Base-by-base conservation (phyloP, 805 yeast species). In the Yarrowia hollandica region DNA sequence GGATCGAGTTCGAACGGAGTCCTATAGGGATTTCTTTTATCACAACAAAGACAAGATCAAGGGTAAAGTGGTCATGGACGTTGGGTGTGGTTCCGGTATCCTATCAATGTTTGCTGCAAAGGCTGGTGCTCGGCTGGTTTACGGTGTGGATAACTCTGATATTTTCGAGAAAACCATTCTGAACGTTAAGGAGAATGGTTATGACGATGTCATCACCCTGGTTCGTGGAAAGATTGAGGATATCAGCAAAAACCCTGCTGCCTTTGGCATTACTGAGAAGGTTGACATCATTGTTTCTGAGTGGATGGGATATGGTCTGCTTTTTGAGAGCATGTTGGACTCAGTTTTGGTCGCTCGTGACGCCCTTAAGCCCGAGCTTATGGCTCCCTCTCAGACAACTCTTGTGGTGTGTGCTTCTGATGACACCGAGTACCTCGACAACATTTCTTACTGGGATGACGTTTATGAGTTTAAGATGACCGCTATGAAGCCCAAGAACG, bases 11-110 rank as follows among this genome's bases (percentile, higher is more conserved):
- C 84, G 99, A 73, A 94, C 99, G 7, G 75, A 90, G 62, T 82
- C 96, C 31, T 94, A 94, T 76, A 79, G 98, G 68, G 86, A 87
- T 63, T 96, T 97, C 55, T 92, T 94, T 72, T 83, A 84, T 76
- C 89, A 89, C 72, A 94, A 94, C 78, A 86, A 85, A 67, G 87
- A 86, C 66, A 74, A 90, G 59, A 92, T 94, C 78, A 90, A 90
- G 72, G 97, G 84, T 73, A 94, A 94, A 77, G 76, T 92, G 62
- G 99, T 94, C 5, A 77, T 94, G 61, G 99, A 94, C 74, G 98
- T 94, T 60, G 99, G 99, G 48, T 95, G 99, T 74, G 99, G 99
- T 65, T 92, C 99, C 16, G 99, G 99, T 66, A 90, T 94, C 64
- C 76, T 94, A 62, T 91, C 97, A 22, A 89, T 94, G 96, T 94